Evolutionary conservation across 768 basidiomycete genomes (phyloP).

Genomic region (Clavulina sp.): DNA sequence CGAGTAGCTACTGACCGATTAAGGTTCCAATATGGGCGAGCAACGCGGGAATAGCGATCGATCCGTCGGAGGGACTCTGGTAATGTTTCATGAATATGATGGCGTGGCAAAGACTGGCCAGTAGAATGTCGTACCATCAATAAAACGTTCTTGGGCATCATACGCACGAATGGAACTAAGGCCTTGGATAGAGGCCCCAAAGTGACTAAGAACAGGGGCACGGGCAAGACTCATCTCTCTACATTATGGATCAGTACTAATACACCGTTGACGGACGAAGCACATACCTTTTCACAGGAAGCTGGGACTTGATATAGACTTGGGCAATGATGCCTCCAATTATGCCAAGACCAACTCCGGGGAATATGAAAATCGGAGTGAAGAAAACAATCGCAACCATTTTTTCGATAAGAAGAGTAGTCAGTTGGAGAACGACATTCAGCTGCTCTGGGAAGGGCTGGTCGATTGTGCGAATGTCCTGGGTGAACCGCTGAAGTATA

Average conservation of each 20-base stretch:
- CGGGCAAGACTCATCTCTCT: slow-evolving; percentile 19
- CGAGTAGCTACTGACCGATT: slow-evolving; percentile 3
- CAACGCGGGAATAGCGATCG: slow-evolving; percentile 13
- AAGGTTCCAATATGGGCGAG: slow-evolving; percentile 12
- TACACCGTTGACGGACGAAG: neutral
- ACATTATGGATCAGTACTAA: slow-evolving; percentile 15
- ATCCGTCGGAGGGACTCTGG: slow-evolving; percentile 14
- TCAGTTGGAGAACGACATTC: slow-evolving; percentile 6
- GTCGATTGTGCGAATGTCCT: neutral
- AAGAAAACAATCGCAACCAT: slow-evolving; percentile 4
- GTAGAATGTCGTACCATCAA: too few species aligned
- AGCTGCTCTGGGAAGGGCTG: neutral
- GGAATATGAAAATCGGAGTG: slow-evolving; percentile 6
- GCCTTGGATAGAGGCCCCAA: slow-evolving; percentile 21
- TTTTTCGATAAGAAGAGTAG: slow-evolving; percentile 5
- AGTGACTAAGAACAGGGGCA: slow-evolving; percentile 20
- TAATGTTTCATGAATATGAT: too few species aligned
- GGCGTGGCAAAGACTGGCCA: too few species aligned
- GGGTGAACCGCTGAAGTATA: slow-evolving; percentile 10
- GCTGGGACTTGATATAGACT: slow-evolving; percentile 22
- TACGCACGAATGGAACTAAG: slow-evolving; percentile 21
- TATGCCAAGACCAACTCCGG: slow-evolving; percentile 6
- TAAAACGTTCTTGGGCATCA: slow-evolving; percentile 18
- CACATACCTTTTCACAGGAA: slow-evolving; percentile 18
- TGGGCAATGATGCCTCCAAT: slow-evolving; percentile 18